Evolutionary conservation across 2,329 filamentous ascomycete species (phyloP), one percentile per base, ranked within the genome.

Genomic region (Beauveria asiatica): DNA sequence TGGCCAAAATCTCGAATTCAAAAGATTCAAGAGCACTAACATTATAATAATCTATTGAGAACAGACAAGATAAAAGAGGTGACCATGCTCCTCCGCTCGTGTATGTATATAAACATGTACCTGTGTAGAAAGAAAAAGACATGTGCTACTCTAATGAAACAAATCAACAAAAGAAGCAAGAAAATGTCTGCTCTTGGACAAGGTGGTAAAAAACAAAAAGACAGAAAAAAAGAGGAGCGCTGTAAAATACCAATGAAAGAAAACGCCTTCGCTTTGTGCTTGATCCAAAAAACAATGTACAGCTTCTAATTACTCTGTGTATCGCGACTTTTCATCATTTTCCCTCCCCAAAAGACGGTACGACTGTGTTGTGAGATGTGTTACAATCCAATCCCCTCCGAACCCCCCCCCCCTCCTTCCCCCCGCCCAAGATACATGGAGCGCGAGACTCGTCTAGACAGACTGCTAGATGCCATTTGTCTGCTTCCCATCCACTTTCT

Each of bases 191-290:
- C 33, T 37, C 11, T 37, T 37, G 33, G 33, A 9, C 17, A 42
- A 42, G n/a, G 39, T 42, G 39, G n/a, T 1, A 42, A 9, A 33
- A 30, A 33, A 19, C 5, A 7, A 50, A n/a, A 50, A 50, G 1
- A 45, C 6, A 42, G 5, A 42, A 17, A 30, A n/a, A 57, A 27
- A 49, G 5, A 25, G 44, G 25, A 11, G 30, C 3, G 16, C n/a
- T 33, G 13, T 3, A 42, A 23, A 25, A 27, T 16, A 21, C 10
- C 3, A 7, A 30, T 13, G 3, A 49, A 21, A 30, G 8, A 46
- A 39, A 51, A 58, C 56, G 56, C 56, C 56, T 3, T 58, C 56
- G 56, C 56, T 58, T 51, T 51, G 33, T 42, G 46, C 17, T 42
- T 30, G 21, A 50, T 44, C 46, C 37, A 49, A 49, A 23, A 48